Evolutionary conservation across 371 early-diverging fungal species (phyloP).

Genomic region (Quaeritorhiza haematococci): DNA sequence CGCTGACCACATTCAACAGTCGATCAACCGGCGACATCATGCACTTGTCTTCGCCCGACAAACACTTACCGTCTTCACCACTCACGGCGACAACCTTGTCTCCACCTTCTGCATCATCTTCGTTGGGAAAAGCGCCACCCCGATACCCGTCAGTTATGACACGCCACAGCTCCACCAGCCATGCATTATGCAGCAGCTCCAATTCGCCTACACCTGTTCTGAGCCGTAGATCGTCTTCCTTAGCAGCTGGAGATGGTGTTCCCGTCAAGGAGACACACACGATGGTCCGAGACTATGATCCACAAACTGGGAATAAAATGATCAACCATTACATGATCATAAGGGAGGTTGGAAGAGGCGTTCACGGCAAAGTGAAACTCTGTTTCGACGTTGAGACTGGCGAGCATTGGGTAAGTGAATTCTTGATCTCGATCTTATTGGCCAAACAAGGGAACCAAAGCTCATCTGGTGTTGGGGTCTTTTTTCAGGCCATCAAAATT

Average conservation of each 20-base stretch:
- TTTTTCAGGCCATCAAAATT: conserved; percentile 73
- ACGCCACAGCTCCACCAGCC: too few species aligned
- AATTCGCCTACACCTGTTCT: too few species aligned
- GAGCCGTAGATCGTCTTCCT: too few species aligned
- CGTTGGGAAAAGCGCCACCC: too few species aligned
- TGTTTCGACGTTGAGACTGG: conserved; percentile 71
- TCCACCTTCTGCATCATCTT: too few species aligned
- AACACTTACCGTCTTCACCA: too few species aligned
- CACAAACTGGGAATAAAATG: conserved; percentile 80
- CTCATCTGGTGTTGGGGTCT: background rate
- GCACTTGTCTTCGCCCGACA: too few species aligned
- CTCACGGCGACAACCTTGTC: too few species aligned
- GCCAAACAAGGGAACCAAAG: background rate
- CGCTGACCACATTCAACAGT: too few species aligned
- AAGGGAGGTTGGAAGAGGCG: conserved; percentile 88
- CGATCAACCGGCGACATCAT: too few species aligned
- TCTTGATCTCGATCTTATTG: conserved; percentile 2
- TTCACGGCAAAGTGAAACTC: conserved; percentile 93
- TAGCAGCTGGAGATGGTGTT: background rate
- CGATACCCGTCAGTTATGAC: too few species aligned
- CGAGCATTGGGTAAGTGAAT: conserved; percentile 65
- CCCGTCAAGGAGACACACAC: conserved; percentile 68
- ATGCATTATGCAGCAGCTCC: too few species aligned
- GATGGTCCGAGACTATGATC: conserved; percentile 75
- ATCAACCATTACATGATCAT: conserved; percentile 91